These are phyloP conservation scores for Ganoderma boninense DNA, from an alignment of 1,284 basidiomycete species.

Conservation along the genomic window DNA sequence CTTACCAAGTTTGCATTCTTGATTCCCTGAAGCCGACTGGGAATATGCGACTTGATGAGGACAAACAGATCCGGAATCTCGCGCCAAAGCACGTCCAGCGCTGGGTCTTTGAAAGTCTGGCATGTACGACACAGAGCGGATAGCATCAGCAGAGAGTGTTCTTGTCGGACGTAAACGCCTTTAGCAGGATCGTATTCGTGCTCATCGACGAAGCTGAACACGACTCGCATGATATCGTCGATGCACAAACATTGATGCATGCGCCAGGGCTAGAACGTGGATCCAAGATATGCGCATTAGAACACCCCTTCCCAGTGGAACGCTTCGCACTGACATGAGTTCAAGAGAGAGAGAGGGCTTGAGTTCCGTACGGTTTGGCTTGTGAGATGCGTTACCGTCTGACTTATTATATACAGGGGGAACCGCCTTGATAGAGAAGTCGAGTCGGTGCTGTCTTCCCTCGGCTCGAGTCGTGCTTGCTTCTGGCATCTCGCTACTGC, in stretches of 20 bases:
- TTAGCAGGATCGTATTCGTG: neutral
- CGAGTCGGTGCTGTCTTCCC: neutral
- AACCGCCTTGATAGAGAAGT: neutral
- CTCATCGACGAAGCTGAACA: conserved; percentile 4
- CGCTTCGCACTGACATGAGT: neutral
- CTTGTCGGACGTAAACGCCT: neutral
- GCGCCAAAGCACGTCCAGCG: conserved; percentile 71
- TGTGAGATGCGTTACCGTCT: neutral
- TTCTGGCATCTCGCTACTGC: neutral
- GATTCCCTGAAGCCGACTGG: neutral
- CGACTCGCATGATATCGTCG: neutral
- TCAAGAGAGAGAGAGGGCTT: too few species aligned
- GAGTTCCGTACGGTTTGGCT: neutral
- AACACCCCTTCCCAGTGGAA: neutral
- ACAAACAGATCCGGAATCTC: conserved; percentile 43
- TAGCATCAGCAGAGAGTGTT: conserved; percentile 43
- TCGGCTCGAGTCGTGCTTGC: neutral
- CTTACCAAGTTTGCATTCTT: neutral
- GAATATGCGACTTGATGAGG: conserved; percentile 1
- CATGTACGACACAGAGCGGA: conserved; percentile 75
- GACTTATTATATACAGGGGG: neutral
- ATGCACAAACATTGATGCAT: conserved; percentile 12
- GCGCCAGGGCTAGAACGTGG: neutral
- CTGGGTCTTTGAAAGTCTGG: conserved; percentile 68
- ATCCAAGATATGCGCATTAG: neutral